Conservation (phyloP, 176 grass and related monocot species). For the Puccinellia tenuiflora region DNA sequence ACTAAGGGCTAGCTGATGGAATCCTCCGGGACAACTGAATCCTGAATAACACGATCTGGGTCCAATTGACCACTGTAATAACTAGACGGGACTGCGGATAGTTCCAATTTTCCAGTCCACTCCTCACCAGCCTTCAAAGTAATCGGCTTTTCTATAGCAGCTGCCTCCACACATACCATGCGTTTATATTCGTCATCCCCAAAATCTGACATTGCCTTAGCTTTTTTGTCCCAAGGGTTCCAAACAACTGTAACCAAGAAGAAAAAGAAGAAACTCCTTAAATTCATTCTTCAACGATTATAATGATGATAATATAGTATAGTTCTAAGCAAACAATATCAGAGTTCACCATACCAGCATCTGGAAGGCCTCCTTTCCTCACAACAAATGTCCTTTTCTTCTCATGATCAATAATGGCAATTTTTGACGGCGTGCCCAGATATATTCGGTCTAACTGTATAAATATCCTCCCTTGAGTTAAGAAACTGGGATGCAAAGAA, state of each 20-base stretch:
- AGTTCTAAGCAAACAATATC: constrained; percentile 15
- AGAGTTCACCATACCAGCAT: constrained; percentile 60
- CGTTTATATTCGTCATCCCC: constrained; percentile 89
- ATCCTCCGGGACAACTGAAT: constrained; percentile 35
- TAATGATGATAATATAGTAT: constrained; percentile 5
- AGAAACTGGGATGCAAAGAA: constrained; percentile 5
- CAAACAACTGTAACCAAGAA: constrained; percentile 69
- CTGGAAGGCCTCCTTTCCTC: constrained; percentile 86
- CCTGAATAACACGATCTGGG: constrained; percentile 52
- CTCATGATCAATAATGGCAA: constrained; percentile 94
- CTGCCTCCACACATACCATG: constrained; percentile 89
- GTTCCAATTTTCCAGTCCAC: constrained; percentile 87
- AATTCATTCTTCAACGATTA: not conserved
- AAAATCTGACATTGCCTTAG: constrained; percentile 85
- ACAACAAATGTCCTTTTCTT: constrained; percentile 98
- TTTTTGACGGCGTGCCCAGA: constrained; percentile 80
- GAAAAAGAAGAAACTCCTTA: not conserved
- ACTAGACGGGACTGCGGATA: constrained; percentile 81
- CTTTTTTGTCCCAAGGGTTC: constrained; percentile 92
- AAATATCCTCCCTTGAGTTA: constrained; percentile 13
- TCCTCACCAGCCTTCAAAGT: constrained; percentile 83
- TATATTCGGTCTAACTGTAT: constrained; percentile 89
- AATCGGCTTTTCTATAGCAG: constrained; percentile 67
- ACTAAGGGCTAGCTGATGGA: constrained; percentile 42
- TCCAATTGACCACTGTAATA: constrained; percentile 80